phyloP scores from a whole-genome alignment of 2,329 filamentous ascomycete species.

The Colletotrichum somersetense region DNA sequence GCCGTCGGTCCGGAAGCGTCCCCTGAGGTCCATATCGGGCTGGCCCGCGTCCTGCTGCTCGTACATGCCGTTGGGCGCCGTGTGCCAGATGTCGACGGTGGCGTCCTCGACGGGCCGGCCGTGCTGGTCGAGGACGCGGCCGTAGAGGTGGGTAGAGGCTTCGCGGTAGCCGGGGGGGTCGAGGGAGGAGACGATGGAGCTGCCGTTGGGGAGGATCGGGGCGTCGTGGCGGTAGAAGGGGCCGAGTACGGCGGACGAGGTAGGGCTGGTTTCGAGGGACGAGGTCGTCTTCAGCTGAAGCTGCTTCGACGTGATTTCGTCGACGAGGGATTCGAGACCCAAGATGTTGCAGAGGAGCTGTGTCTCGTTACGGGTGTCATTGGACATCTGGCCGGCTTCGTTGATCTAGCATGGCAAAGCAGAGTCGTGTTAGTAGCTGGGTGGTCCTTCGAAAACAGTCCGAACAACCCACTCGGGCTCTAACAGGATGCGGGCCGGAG shows the following conservation, averaged over 20 bases:
- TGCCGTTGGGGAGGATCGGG: conserved; percentile 68
- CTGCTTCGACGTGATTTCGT: conserved; percentile 72
- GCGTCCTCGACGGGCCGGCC: conserved; percentile 67
- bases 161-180: conserved; percentile 53
- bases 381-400: conserved; percentile 73
- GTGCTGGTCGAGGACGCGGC: conserved; percentile 65
- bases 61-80: conserved; percentile 71
- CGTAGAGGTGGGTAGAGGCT: conserved; percentile 68
- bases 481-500: background rate
- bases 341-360: conserved; percentile 76
- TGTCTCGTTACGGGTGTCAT: conserved; percentile 74
- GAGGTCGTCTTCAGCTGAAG: conserved; percentile 58
- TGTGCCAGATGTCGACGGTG: conserved; percentile 73
- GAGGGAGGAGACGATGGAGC: conserved; percentile 62
- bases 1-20: conserved; percentile 76
- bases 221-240: conserved; percentile 78
- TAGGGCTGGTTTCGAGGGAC: conserved; percentile 56
- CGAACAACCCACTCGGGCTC: background rate
- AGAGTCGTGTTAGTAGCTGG: conserved; percentile 1
- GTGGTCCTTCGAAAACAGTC: background rate
- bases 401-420: conserved; percentile 61
- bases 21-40: conserved; percentile 79
- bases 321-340: conserved; percentile 73
- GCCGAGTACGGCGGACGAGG: conserved; percentile 75
- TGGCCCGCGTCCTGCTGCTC: conserved; percentile 81